A percentile compares a stretch with the other conserved stretches of the same genome.
phyloP scores from a whole-genome alignment of 768 basidiomycete species.

The Boletus coccyginus region DNA sequence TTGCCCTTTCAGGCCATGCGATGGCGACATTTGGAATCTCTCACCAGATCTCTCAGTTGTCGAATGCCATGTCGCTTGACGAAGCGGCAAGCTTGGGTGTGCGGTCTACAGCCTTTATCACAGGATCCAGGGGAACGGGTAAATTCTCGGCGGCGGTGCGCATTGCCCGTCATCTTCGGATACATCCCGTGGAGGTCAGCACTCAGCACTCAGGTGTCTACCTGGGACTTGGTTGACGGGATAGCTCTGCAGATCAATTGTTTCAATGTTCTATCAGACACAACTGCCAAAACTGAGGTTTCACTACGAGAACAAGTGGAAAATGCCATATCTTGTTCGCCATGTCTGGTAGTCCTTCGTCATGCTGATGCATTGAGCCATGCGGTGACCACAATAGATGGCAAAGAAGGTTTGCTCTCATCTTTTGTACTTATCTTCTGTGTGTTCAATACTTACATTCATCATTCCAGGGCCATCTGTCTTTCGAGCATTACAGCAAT shows the following conservation, averaged over 20 bases:
- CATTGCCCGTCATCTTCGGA: constrained; percentile 62
- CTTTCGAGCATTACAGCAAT: constrained; percentile 57
- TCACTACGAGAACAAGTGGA: constrained; percentile 71
- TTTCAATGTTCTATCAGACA: constrained; percentile 79
- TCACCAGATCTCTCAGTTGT: constrained; percentile 52
- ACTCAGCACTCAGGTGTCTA: background rate
- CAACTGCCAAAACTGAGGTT: constrained; percentile 70
- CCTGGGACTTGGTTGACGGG: background rate
- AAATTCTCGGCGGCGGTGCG: constrained; percentile 64
- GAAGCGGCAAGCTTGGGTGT: constrained; percentile 59
- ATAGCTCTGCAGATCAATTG: constrained; percentile 69
- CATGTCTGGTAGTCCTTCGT: constrained; percentile 79
- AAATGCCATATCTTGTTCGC: constrained; percentile 72
- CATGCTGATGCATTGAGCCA: constrained; percentile 79
- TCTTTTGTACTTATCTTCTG: background rate
- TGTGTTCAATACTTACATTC: background rate
- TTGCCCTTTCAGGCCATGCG: constrained; percentile 19
- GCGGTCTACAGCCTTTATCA: constrained; percentile 69
- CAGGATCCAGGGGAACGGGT: constrained; percentile 77
- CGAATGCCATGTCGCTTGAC: constrained; percentile 56
- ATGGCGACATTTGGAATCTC: constrained; percentile 33
- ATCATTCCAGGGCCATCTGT: constrained; percentile 52
- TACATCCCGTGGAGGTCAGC: constrained; percentile 75
- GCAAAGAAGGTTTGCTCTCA: constrained; percentile 48
- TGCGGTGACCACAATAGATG: constrained; percentile 56